Percentiles rank a stretch among this genome's conserved stretches.
Conservation (phyloP, 371 early-diverging fungal species). For the Mucor saturninus region DNA sequence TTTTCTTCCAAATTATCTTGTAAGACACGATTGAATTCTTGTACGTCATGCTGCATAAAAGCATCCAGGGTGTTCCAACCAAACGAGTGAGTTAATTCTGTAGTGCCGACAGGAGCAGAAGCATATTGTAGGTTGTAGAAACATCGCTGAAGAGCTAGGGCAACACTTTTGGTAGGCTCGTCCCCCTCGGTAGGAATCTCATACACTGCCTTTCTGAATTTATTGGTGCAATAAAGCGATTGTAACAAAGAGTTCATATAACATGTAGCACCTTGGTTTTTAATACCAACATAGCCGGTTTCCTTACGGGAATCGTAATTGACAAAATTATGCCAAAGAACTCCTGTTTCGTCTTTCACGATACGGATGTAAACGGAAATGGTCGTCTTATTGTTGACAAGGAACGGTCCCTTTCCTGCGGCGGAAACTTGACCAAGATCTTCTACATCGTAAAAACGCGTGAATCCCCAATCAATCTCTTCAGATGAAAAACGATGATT, state of each 20-base stretch:
- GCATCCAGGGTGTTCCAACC: conserved; percentile 96
- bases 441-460: conserved; percentile 70
- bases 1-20: conserved; percentile 95
- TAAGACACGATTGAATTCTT: conserved; percentile 95
- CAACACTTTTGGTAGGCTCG: conserved; percentile 82
- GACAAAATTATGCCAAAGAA: conserved; percentile 71
- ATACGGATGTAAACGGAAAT: conserved; percentile 83
- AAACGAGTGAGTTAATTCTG: conserved; percentile 94
- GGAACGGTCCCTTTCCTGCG: conserved; percentile 53
- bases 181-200: conserved; percentile 91
- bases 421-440: conserved; percentile 41
- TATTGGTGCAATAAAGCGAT: conserved; percentile 94
- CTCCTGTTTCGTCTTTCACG: conserved; percentile 88
- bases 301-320: conserved; percentile 88
- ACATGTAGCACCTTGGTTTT: conserved; percentile 99
- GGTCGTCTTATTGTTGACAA: conserved; percentile 68
- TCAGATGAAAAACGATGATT: conserved; percentile 84
- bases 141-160: conserved; percentile 94
- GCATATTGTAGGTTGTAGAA: conserved; percentile 90
- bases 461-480: conserved; percentile 97
- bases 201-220: conserved; percentile 91
- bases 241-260: conserved; percentile 99
- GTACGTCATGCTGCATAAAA: conserved; percentile 98
- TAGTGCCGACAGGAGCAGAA: conserved; percentile 79
- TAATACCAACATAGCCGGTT: conserved; percentile 95